Evolutionary conservation across 2,329 filamentous ascomycete genomes (phyloP).

Genomic region (Colletotrichum truncatum): DNA sequence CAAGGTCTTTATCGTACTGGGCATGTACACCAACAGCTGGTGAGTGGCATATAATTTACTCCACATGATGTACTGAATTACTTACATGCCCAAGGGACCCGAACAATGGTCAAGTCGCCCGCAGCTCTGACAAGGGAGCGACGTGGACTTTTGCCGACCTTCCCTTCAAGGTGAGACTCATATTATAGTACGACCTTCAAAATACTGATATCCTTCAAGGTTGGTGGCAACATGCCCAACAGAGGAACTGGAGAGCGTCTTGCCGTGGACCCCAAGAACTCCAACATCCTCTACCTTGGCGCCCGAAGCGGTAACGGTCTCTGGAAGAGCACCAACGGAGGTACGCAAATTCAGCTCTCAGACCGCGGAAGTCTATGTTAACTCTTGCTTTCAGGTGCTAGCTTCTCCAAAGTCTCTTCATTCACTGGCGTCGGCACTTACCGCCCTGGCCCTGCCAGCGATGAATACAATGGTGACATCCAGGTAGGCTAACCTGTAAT

Average conservation of each 20-base stretch:
- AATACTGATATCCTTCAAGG: constrained; percentile 28
- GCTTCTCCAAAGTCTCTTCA: constrained; percentile 62
- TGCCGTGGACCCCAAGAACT: constrained; percentile 66
- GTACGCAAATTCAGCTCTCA: constrained; percentile 60
- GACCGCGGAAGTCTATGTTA: constrained; percentile 50
- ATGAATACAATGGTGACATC: constrained; percentile 51
- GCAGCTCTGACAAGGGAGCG: constrained; percentile 61
- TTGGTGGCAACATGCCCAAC: constrained; percentile 70
- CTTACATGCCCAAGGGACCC: constrained; percentile 52
- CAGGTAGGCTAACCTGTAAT: constrained; percentile 36
- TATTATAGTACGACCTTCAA: fast-evolving
- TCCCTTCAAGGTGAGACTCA: constrained; percentile 55
- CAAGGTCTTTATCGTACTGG: constrained; percentile 62
- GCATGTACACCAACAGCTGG: constrained; percentile 68
- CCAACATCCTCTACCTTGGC: constrained; percentile 66
- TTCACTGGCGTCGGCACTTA: constrained; percentile 64
- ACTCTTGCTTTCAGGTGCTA: constrained; percentile 52
- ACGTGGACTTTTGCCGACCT: constrained; percentile 61
- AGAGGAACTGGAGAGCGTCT: constrained; percentile 67
- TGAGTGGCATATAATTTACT: constrained; percentile 32
- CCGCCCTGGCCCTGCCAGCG: constrained; percentile 52
- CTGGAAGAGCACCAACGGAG: constrained; percentile 64
- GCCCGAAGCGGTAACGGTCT: constrained; percentile 67
- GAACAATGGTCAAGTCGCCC: constrained; percentile 63
- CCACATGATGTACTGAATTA: neutral